phyloP scores from a whole-genome alignment of 2,329 filamentous ascomycete species.

The Teratosphaeria viscida region DNA sequence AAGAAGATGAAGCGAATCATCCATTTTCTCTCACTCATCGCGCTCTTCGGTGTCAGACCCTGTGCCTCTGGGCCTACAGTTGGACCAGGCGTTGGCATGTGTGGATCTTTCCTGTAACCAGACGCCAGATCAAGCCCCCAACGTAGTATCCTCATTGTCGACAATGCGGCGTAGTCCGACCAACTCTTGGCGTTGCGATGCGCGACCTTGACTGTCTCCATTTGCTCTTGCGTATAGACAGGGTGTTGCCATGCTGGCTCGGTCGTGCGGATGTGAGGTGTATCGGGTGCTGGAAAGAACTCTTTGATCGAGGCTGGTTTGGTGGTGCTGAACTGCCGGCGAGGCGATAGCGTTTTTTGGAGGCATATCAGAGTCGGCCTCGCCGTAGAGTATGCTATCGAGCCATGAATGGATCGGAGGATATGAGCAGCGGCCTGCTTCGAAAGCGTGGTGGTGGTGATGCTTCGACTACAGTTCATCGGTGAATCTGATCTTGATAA shows the following conservation, averaged over 20 bases:
- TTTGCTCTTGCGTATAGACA: slow-evolving; percentile 64
- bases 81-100: not conserved
- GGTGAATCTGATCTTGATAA: not conserved
- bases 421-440: slow-evolving; percentile 29
- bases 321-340: slow-evolving; percentile 33
- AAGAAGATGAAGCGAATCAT: slow-evolving; percentile 84
- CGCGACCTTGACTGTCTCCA: slow-evolving; percentile 61
- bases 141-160: slow-evolving; percentile 63
- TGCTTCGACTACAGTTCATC: slow-evolving; percentile 20
- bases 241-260: slow-evolving; percentile 41
- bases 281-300: slow-evolving; percentile 37
- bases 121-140: slow-evolving; percentile 75
- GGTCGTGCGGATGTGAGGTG: slow-evolving; percentile 35
- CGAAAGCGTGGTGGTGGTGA: slow-evolving; percentile 21
- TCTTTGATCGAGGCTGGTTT: slow-evolving; percentile 28
- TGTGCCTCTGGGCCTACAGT: not conserved
- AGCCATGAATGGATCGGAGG: slow-evolving; percentile 28
- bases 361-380: slow-evolving; percentile 25
- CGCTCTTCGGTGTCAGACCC: slow-evolving; percentile 42
- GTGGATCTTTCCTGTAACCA: slow-evolving; percentile 59
- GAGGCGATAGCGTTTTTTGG: slow-evolving; percentile 12
- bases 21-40: slow-evolving; percentile 79
- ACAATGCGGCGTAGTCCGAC: slow-evolving; percentile 70
- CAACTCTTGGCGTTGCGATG: slow-evolving; percentile 64
- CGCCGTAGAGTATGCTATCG: slow-evolving; percentile 13